Conservation (phyloP, 108 stramenopile species). For the Hondaea fermentalgiana region DNA sequence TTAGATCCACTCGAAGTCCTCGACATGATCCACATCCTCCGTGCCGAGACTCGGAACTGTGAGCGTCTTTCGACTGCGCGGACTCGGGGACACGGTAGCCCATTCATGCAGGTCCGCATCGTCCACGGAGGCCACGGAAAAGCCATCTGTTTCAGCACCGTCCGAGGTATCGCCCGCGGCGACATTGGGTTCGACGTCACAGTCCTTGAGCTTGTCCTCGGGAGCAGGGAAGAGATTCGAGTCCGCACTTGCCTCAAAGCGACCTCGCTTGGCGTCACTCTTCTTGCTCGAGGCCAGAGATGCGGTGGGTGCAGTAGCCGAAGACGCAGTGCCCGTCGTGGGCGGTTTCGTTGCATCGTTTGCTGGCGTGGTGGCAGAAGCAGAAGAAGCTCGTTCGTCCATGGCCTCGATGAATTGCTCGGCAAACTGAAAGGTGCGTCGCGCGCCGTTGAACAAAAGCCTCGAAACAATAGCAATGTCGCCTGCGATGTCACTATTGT, state of each 20-base stretch:
- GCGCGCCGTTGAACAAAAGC: neutral
- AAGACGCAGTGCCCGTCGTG: neutral
- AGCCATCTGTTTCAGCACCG: neutral
- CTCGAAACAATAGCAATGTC: neutral
- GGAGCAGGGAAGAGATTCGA: no score
- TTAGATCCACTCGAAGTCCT: neutral
- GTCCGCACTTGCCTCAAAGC: neutral
- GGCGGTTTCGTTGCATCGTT: neutral
- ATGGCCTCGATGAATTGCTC: conserved; percentile 16
- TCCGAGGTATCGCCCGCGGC: neutral
- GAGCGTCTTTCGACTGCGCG: neutral
- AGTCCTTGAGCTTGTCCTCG: neutral
- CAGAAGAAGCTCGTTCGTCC: neutral
- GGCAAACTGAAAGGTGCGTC: neutral
- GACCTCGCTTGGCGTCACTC: neutral
- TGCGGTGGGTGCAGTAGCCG: neutral
- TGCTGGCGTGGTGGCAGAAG: neutral
- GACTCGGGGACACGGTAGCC: neutral
- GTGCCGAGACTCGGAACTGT: neutral
- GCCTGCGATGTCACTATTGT: neutral
- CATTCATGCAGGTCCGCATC: neutral
- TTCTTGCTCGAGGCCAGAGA: neutral
- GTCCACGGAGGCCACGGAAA: neutral
- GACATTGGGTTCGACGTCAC: neutral
- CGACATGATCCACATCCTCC: neutral